Evolutionary conservation across 352 stramenopile species (phyloP), one percentile per base, ranked within the genome.

Genomic region (Plasmopara viticola): DNA sequence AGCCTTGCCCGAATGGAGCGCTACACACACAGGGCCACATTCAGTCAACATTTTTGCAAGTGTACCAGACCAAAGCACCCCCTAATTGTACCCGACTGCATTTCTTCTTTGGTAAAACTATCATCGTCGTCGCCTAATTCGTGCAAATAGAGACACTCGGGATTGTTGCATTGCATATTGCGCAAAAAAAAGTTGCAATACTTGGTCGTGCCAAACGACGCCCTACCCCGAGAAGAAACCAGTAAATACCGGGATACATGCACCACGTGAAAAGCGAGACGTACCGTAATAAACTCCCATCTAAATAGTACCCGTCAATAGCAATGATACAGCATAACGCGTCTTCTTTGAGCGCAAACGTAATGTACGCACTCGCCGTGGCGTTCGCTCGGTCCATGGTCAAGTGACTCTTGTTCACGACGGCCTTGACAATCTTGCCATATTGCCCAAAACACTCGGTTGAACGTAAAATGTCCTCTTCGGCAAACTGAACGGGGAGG

Each of bases 151-250:
- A 98, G 68, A 60, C 93, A 98, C 30, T 98, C 93, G 0, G 87
- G 78, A 57, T 98, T 98, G 65, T 90, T 96, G 62, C 93, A 98
- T 45, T 78, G 63, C 44, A 95, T 74, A 56, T 90, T 91, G 5
- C 86, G 74, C 31, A 97, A 62, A 56, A 98, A 97, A 53, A 87
- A 91, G 64, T 97, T 97, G 71, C 93, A 98, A 62, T 98, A 98
- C 70, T 98, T 98, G 51, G 89, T 98, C 12, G 91, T 98, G 13
- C 93, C 93, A 66, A 97, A 97, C 20, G 81, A 95, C 7, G 90
- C 90, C 20, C 88, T 95, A 42, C 6, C 17, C 20, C 6, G 7
- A 35, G 31, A 12, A 35, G 4, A 8, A 12, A 35, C 31, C 31
- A 12, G 31, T 35, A 5, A 35, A 25, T 25, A 25, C 20, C 20